phyloP scores from a whole-genome alignment of 1,284 basidiomycete species.

The Pyrrhoderma noxium region DNA sequence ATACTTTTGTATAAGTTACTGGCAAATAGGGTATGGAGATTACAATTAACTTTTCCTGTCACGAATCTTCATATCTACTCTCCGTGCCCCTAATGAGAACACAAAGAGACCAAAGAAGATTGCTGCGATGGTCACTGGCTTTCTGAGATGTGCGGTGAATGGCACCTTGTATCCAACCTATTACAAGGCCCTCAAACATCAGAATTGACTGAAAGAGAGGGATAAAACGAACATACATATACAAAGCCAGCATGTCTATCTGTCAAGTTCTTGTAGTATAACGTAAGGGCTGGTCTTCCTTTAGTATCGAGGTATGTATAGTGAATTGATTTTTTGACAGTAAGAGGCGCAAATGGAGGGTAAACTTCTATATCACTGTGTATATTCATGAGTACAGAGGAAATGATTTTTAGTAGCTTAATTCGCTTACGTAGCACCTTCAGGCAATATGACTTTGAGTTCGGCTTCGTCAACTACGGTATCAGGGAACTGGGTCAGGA shows the following conservation, averaged over 20 bases:
- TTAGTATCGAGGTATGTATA: constrained; percentile 91
- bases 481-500: constrained; percentile 77
- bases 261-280: constrained; percentile 71
- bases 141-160: constrained; percentile 69
- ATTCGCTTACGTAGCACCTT: constrained; percentile 79
- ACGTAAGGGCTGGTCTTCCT: constrained; percentile 74
- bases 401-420: constrained; percentile 10
- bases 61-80: constrained; percentile 44
- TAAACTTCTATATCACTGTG: constrained; percentile 69
- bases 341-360: constrained; percentile 71
- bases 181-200: neutral
- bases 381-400: constrained; percentile 8
- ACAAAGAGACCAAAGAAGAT: constrained; percentile 62
- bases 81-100: constrained; percentile 50
- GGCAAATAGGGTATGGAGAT: neutral
- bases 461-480: constrained; percentile 79
- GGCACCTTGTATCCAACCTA: constrained; percentile 85
- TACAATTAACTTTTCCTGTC: constrained; percentile 9
- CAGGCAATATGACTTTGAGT: constrained; percentile 80
- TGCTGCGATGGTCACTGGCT: constrained; percentile 68
- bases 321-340: constrained; percentile 55
- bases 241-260: constrained; percentile 71
- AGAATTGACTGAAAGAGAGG: constrained; percentile 20
- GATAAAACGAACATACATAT: constrained; percentile 45
- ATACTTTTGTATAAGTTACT: neutral